phyloP scores from a whole-genome alignment of 2,329 filamentous ascomycete genomes.

The Exserohilum rostratum region DNA sequence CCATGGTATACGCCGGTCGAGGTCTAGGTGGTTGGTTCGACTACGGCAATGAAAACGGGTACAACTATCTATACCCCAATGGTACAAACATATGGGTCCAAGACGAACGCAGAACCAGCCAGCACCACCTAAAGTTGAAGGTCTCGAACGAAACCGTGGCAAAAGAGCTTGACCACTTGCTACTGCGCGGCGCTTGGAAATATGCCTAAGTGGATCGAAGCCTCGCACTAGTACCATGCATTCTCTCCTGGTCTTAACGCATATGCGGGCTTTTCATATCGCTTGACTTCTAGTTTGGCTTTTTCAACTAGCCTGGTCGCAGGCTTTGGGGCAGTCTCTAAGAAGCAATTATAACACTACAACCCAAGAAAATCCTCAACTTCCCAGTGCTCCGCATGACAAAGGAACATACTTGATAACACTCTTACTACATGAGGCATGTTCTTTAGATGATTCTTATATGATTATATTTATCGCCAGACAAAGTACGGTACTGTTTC shows the following conservation, averaged over 20 bases:
- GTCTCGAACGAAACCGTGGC: constrained; percentile 1
- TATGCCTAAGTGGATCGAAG: constrained; percentile 5
- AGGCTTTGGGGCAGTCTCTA: background rate
- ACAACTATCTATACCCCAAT: constrained; percentile 50
- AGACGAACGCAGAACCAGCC: constrained; percentile 45
- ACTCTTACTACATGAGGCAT: too few species aligned
- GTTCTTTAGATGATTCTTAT: too few species aligned
- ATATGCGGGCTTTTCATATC: background rate
- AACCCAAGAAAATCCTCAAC: too few species aligned
- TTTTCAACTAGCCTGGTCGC: background rate
- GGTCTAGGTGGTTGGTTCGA: constrained; percentile 41
- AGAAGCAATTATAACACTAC: background rate
- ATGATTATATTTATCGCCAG: too few species aligned
- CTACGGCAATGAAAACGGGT: constrained; percentile 48
- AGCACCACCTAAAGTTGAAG: constrained; percentile 41
- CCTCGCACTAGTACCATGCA: background rate
- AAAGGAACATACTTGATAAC: background rate
- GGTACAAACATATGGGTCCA: constrained; percentile 55
- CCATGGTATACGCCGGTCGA: constrained; percentile 26
- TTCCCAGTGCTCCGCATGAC: background rate
- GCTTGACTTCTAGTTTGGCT: background rate
- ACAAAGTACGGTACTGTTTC: background rate
- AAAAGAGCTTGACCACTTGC: background rate
- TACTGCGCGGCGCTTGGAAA: constrained; percentile 3
- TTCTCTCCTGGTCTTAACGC: background rate